phyloP scores from a whole-genome alignment of 306 rosid species.

The Prosopis cineraria region DNA sequence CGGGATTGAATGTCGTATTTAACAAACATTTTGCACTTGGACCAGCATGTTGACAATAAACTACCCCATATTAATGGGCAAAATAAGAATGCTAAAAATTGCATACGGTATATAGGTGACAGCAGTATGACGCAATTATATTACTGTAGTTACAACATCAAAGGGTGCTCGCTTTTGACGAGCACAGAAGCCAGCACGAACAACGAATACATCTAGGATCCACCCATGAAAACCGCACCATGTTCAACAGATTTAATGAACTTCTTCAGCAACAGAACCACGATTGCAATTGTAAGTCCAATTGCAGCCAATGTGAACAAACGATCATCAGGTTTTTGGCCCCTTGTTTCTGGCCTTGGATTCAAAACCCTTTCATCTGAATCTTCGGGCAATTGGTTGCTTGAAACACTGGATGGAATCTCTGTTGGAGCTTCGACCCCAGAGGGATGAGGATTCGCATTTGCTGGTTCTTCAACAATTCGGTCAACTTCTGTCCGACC shows the following conservation, averaged over 20 bases:
- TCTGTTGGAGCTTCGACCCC: constrained; percentile 42
- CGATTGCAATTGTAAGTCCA: constrained; percentile 88
- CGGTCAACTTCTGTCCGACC: constrained; percentile 47
- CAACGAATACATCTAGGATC: constrained; percentile 51
- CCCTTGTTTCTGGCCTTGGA: constrained; percentile 55
- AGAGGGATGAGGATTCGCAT: constrained; percentile 41
- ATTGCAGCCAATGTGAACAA: constrained; percentile 89
- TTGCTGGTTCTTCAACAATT: constrained; percentile 50
- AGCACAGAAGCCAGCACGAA: constrained; percentile 24
- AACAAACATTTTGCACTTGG: neutral
- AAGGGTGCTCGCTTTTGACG: neutral
- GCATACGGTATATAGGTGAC: neutral
- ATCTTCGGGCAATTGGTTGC: constrained; percentile 42
- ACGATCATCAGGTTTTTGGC: constrained; percentile 68
- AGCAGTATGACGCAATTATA: neutral
- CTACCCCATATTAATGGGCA: neutral
- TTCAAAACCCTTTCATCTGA: constrained; percentile 47
- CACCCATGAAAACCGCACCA: constrained; percentile 77
- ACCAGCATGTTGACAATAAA: neutral
- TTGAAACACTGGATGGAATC: constrained; percentile 44
- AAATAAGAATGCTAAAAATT: neutral
- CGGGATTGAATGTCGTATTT: neutral
- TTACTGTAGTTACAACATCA: neutral
- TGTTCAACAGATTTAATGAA: constrained; percentile 71
- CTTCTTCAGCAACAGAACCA: constrained; percentile 82